These are phyloP conservation scores for Ramaria sp. DNA, from an alignment of 768 basidiomycete genomes.

Conservation along the genomic window DNA sequence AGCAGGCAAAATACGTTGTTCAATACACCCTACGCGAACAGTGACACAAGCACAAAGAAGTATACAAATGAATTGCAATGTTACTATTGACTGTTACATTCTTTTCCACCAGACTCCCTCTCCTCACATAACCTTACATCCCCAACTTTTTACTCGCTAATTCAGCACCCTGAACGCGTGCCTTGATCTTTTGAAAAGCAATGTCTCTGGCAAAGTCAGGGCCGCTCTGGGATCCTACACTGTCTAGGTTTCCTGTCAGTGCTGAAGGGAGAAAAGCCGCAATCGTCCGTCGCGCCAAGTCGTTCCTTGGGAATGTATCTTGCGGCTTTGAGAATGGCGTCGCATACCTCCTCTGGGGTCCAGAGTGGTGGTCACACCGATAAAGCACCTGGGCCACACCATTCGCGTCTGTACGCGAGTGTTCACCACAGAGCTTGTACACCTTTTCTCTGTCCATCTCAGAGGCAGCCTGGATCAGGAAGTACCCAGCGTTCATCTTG, in stretches of 20 bases:
- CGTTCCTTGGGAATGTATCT: not conserved
- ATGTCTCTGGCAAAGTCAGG: constrained; percentile 3
- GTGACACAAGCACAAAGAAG: too few species aligned
- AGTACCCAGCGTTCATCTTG: constrained; percentile 2
- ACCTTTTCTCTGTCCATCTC: not conserved
- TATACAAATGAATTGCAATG: too few species aligned
- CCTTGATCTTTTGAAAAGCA: constrained; percentile 4
- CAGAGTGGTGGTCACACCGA: not conserved
- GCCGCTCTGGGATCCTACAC: not conserved
- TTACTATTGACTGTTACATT: too few species aligned
- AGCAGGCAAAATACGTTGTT: too few species aligned
- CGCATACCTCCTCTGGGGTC: constrained; percentile 1
- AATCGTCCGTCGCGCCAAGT: constrained; percentile 1
- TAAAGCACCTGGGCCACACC: constrained; percentile 4
- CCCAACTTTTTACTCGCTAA: not conserved
- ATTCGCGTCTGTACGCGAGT: not conserved
- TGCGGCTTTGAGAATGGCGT: not conserved
- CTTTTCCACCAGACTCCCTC: not conserved
- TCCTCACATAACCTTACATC: not conserved
- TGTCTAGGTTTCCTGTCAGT: constrained; percentile 2
- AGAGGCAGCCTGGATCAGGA: constrained; percentile 1
- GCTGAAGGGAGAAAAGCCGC: constrained; percentile 5
- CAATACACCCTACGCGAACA: too few species aligned
- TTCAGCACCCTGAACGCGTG: not conserved
- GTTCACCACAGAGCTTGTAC: not conserved